Conservation (phyloP, 345 rosid species). For the Moricandia arvensis region DNA sequence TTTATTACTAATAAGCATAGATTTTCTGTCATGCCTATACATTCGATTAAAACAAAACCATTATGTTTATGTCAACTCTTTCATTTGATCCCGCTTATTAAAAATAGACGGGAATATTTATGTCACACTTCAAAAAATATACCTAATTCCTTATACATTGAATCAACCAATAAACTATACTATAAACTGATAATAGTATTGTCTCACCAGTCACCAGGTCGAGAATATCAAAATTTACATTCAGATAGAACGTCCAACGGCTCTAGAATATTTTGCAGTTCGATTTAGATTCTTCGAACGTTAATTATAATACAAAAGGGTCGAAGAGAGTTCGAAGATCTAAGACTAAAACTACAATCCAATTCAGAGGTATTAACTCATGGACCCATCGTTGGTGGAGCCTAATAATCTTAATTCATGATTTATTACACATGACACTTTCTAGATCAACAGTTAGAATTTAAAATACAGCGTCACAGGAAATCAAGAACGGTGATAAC, state of each 20-base stretch:
- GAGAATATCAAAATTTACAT: background rate
- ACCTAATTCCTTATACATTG: background rate
- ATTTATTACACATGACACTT: constrained; percentile 4
- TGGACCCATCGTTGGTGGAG: constrained; percentile 22
- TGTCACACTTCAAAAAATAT: background rate
- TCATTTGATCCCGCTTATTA: background rate
- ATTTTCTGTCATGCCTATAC: background rate
- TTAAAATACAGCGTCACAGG: background rate
- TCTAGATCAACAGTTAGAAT: background rate
- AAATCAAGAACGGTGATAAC: background rate
- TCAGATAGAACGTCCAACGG: background rate
- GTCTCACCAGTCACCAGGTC: background rate
- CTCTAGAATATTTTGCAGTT: background rate
- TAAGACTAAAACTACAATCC: constrained; percentile 11
- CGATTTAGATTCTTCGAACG: background rate
- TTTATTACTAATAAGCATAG: background rate
- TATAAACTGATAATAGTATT: background rate
- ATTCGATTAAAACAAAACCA: background rate
- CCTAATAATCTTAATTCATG: constrained; percentile 6
- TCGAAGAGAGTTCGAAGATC: constrained; percentile 18
- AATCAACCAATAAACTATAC: background rate
- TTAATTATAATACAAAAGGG: background rate
- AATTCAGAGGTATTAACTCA: constrained; percentile 6
- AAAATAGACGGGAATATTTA: background rate
- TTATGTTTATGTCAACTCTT: background rate